Base-by-base conservation (phyloP, 495 filamentous ascomycete species). In the Entonaema liquescens region DNA sequence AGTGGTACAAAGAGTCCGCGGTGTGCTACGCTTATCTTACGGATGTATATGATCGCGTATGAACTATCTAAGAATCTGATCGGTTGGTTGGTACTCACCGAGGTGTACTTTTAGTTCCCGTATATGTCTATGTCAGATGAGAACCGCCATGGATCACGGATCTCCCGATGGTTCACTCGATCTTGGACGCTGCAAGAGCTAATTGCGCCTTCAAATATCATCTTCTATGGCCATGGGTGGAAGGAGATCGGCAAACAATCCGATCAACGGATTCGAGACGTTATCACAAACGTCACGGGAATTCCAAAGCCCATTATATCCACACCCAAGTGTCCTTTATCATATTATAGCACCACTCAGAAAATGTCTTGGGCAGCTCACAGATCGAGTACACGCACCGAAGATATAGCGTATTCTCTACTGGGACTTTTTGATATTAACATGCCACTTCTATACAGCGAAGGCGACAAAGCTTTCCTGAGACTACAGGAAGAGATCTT, bases 161-260 rank as follows among this genome's bases (percentile, higher is more conserved):
- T 36, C 3, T 71, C 65, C 13, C 66, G 55, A 29, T 79, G 78
- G 76, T 77, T 79, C n/a, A 71, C 65, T 25, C 60, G 79, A 49
- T 73, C 78, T 0, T 80, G 76, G 74, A 80, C 78, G n/a, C 68
- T 79, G 25, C 77, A 79, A 47, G 77, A 79, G 55, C 54, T 80
- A 5, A 50, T 81, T 15, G 73, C 79, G 0, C 73, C 77, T 13
- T 9, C 8, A 5, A 26, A 61, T 4, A 25, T 82, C 12, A n/a
- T 55, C 5, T 82, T 81, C 63, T 81, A 73, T 31, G 67, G 68
- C 25, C 31, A 44, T n/a, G 40, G 63, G 17, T 80, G 76, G 78
- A 42, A 23, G 26, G 1, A 33, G 0, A 73, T 76, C 54, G 74
- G 77, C 6, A 13, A 17, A 11, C 52, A 15, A n/a, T 7, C 33